Base-by-base conservation (phyloP, 1,139 yeast genomes). In the Wickerhamiella infanticola region DNA sequence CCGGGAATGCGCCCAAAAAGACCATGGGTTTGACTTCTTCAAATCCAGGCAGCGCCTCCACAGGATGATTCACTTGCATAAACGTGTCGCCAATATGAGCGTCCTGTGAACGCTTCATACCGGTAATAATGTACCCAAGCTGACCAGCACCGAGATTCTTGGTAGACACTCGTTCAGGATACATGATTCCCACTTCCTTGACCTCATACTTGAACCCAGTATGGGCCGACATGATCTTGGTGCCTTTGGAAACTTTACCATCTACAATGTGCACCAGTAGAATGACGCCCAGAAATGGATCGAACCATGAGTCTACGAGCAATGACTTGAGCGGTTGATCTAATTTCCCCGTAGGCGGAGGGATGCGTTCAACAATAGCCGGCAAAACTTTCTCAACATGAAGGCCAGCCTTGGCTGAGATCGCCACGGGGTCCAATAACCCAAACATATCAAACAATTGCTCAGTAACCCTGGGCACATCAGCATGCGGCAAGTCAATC, bases 21-120 rank as follows among this genome's bases (percentile, higher is more conserved):
- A 90, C 97, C 97, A 90, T 90, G 1, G 98, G 96, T 61, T 90
- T 88, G 1, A 94, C 88, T 55, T 85, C 96, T 62, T 88, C 96
- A 62, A 90, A 90, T 0, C 97, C 97, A 0, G 95, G 95, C 29
- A 90, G 67, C 1, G 95, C 80, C 48, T 78, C 82, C 1, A 83
- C 76, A 45, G 70, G 74, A 29, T 74, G 70, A 2, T 83, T 84
- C n/a, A 70, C 67, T 48, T 75, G 79, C 72, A 78, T 76, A 53
- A 85, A 74, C 0, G 98, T 90, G 60, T 90, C 98, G 37, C 98
- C 98, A 48, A 88, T 80, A 58, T 80, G 73, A 0, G 95, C 96
- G 53, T 86, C 95, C 8, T 75, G 66, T 1, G 94, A 80, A 52
- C 80, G 77, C 58, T 81, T 86, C 90, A 90, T 86, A 0, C 97